Base-by-base conservation (phyloP, 805 yeast species). In the Sporopachydermia lactativora region DNA sequence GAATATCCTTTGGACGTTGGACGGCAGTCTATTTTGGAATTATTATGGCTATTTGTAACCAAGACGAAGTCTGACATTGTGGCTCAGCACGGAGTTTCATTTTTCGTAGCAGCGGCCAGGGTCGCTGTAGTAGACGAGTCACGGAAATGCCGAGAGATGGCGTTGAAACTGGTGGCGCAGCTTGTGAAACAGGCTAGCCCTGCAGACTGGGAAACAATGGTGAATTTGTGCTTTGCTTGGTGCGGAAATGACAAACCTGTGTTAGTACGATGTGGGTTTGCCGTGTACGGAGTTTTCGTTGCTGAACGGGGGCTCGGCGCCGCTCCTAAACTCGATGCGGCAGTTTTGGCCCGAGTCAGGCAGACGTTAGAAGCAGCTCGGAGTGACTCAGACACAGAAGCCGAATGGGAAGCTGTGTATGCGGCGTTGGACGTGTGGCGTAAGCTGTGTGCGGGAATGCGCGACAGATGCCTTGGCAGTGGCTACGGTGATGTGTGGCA, bases 1-100 rank as follows among this genome's bases (percentile, higher is more conserved):
- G 70, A 76, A 17, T 92, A 92, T 54, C 88, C 94, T 3, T 77
- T 94, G 3, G 81, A 81, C 43, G 68, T 74, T 35, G 98, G 98
- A 40, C 68, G 96, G 40, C 79, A 80, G 48, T 83, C 96, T 0
- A 94, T 85, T 2, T 73, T 92, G 82, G 97, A 92, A 51, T 65
- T 89, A 51, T 65, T 89, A 38, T 81, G 79, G 50, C 62, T 75
- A 47, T 67, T 92, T 41, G 64, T 89, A 14, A 64, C 68, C 37
- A 84, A 81, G 52, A 70, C 86, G 2, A 73, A 78, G 3, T 57
- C 65, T 4, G 78, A 73, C 1, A 57, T 83, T 36, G 51, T 83
- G 17, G 61, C 66, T 4, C 48, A 52, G 3, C 50, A 50, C 15
- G 78, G 73, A 42, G 56, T 85, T 24, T 77, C 95, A 2, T 82